Evolutionary conservation across 768 basidiomycete genomes (phyloP), one percentile per base, ranked within the genome.

Genomic region (Panus rudis): DNA sequence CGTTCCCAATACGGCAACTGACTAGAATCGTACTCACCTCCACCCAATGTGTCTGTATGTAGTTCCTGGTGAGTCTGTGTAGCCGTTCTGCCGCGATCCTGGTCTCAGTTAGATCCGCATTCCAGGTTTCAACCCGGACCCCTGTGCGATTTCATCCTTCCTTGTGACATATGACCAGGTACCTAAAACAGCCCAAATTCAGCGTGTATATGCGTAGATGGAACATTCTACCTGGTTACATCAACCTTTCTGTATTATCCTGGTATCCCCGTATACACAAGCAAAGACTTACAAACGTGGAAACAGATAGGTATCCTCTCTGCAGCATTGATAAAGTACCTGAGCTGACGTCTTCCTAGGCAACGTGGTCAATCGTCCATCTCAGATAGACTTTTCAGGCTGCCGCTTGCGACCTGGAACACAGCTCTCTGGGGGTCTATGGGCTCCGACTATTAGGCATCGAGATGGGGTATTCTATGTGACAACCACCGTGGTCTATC

Each of bases 361-460:
- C 13, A 54, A 54, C 26, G 53, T 54, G 5, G 24, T 54, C 20
- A 52, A 32, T 16, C 40, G 51, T 11, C 41, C 40, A 19, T 33
- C 31, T 16, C 53, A 54, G 39, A n/a, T n/a, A n/a, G n/a, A n/a
- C 42, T 54, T 21, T 43, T 45, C 8, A 37, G 41, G 12, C 31
- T 52, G 2, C 37, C 41, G 6, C 35, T 14, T 13, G 38, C 45
- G 13, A 50, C 43, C 23, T 31, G 41, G 4, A 30, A 35, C 3
- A 50, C 51, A 16, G n/a, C n/a, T n/a, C n/a, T n/a, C n/a, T n/a
- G 46, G 53, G 17, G 53, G 51, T 12, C 44, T 54, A n/a, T 54
- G 53, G 53, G 53, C 53, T 2, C 40, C 53, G 2, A 47, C 52
- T 10, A 48, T 51, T n/a, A 33, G 50, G 17, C 45, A 45, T 12